Evolutionary conservation across 2,329 filamentous ascomycete species (phyloP).

Genomic region (Bipolaris zeicola): DNA sequence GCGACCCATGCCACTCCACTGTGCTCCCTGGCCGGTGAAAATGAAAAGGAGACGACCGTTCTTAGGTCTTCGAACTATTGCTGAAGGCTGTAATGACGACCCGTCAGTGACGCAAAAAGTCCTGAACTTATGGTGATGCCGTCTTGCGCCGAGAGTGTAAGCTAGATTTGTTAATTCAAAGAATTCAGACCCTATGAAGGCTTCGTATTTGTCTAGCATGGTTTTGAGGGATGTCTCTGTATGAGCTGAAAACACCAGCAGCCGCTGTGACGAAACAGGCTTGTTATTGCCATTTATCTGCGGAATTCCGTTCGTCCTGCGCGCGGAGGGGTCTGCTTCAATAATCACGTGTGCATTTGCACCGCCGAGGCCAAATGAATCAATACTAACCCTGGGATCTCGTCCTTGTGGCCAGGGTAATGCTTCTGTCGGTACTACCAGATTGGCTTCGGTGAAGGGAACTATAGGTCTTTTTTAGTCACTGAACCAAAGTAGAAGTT

Average conservation of each 20-base stretch:
- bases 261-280: background rate
- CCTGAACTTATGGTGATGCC: too few species aligned
- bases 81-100: conserved; percentile 13
- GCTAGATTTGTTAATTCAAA: too few species aligned
- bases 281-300: conserved; percentile 1
- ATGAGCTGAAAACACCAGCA: background rate
- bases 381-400: conserved; percentile 19
- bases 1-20: conserved; percentile 50
- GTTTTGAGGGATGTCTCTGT: too few species aligned
- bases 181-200: too few species aligned
- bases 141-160: too few species aligned
- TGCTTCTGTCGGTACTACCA: conserved; percentile 54
- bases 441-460: conserved; percentile 35
- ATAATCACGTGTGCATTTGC: conserved; percentile 34
- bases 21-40: conserved; percentile 54
- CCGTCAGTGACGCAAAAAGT: too few species aligned
- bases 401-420: conserved; percentile 47
- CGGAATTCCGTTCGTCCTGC: too few species aligned
- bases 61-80: background rate
- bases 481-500: too few species aligned
- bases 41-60: background rate
- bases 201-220: too few species aligned
- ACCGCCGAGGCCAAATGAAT: conserved; percentile 34
- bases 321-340: conserved; percentile 14
- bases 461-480: background rate